Evolutionary conservation across 2,329 filamentous ascomycete species (phyloP).

Genomic region (Cladorrhinum sp.): DNA sequence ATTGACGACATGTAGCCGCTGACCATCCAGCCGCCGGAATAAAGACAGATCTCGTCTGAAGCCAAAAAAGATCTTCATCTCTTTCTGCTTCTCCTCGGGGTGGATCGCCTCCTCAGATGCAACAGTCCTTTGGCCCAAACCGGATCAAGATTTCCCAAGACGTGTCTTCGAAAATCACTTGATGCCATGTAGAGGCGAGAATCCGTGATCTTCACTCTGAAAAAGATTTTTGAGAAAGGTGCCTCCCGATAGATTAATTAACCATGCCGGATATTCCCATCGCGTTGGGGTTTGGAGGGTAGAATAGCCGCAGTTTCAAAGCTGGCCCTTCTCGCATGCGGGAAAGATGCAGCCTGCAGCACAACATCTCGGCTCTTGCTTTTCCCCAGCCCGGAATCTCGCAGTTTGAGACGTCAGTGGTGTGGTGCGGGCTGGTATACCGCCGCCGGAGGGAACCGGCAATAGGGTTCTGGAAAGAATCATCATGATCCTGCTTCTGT

Average conservation of each 20-base stretch:
- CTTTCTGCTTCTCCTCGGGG: no score
- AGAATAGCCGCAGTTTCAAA: slow-evolving; percentile 33
- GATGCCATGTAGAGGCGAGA: slow-evolving; percentile 12
- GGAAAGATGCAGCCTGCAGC: slow-evolving; percentile 18
- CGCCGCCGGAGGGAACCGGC: not conserved
- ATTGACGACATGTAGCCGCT: no score
- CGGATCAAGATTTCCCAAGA: no score
- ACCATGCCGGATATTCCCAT: slow-evolving; percentile 20
- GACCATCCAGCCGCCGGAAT: no score
- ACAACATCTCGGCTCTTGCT: slow-evolving; percentile 25
- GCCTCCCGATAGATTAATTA: slow-evolving; percentile 24
- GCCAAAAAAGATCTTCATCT: no score
- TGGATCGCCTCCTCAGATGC: no score
- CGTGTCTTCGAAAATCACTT: not conserved
- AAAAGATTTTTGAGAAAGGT: slow-evolving; percentile 25
- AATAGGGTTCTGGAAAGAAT: not conserved
- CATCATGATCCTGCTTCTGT: not conserved
- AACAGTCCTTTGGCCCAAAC: no score
- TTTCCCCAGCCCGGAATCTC: slow-evolving; percentile 17
- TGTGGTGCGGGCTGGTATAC: not conserved
- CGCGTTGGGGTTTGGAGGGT: slow-evolving; percentile 19
- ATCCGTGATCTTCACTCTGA: slow-evolving; percentile 24
- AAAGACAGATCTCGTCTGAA: no score
- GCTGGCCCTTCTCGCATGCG: slow-evolving; percentile 16
- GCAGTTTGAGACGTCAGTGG: slow-evolving; percentile 1